A percentile compares a stretch with the other conserved stretches of the same genome.
These are phyloP conservation scores for Pulicaria dysenterica DNA, from an alignment of 129 eudicot species.

Conservation along the genomic window DNA sequence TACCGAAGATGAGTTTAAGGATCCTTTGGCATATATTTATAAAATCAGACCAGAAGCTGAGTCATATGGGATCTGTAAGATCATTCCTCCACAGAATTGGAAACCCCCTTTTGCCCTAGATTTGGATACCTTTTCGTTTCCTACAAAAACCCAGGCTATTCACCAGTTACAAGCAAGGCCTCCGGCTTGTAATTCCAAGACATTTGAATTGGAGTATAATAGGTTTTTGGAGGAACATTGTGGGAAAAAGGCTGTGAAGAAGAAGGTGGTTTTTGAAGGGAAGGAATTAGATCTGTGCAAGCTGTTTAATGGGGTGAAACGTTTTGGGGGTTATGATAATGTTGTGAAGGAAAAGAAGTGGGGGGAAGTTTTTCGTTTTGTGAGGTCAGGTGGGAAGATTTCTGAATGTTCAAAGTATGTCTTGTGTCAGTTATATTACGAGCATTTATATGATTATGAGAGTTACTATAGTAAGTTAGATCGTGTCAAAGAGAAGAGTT, in stretches of 20 bases:
- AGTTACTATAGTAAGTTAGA: conserved; percentile 62
- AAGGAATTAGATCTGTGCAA: conserved; percentile 88
- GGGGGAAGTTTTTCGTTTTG: conserved; percentile 88
- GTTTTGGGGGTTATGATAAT: conserved; percentile 90
- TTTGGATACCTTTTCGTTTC: conserved; percentile 65
- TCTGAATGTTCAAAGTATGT: conserved; percentile 91
- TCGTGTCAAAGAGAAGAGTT: conserved; percentile 45
- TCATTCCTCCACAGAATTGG: conserved; percentile 88
- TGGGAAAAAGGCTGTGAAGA: conserved; percentile 73
- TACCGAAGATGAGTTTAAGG: conserved; percentile 85
- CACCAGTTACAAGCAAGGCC: conserved; percentile 86
- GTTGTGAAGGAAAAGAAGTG: conserved; percentile 84
- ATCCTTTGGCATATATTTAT: conserved; percentile 74
- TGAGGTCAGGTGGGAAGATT: conserved; percentile 68
- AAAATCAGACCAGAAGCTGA: conserved; percentile 94
- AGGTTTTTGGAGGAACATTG: conserved; percentile 77
- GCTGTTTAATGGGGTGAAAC: conserved; percentile 83
- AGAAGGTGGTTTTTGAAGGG: conserved; percentile 88
- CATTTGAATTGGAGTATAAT: conserved; percentile 83
- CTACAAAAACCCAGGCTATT: conserved; percentile 88
- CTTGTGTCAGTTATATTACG: conserved; percentile 72
- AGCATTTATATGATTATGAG: conserved; percentile 92
- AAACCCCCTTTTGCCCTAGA: conserved; percentile 91
- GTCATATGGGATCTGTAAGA: conserved; percentile 85
- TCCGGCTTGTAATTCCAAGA: conserved; percentile 78